Evolutionary conservation across 2,329 filamentous ascomycete species (phyloP).

Genomic region (Hypocreales sp.): DNA sequence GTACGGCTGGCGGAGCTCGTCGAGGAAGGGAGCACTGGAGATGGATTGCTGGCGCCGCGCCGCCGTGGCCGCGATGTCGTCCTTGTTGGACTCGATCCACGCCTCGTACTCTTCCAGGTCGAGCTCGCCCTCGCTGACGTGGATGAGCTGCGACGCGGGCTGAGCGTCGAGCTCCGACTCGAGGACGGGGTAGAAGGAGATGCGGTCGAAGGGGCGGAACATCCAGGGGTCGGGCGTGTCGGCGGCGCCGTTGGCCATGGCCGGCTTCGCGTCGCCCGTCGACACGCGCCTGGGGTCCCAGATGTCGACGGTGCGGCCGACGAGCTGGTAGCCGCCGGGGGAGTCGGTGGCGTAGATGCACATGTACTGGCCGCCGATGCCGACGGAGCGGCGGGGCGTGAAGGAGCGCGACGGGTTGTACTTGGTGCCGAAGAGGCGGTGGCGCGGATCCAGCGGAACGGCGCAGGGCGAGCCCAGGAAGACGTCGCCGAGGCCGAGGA

Average conservation of each 20-base stretch:
- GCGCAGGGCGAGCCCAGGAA: slow-evolving; percentile 22
- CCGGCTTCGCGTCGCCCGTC: background rate
- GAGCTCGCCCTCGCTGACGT: slow-evolving; percentile 10
- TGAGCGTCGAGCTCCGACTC: slow-evolving; percentile 13
- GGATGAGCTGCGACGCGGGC: slow-evolving; percentile 10
- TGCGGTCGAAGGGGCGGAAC: slow-evolving; percentile 17
- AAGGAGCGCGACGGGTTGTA: slow-evolving; percentile 22
- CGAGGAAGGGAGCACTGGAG: slow-evolving; percentile 11
- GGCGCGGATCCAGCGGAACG: slow-evolving; percentile 18
- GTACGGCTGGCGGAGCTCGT: slow-evolving; percentile 13
- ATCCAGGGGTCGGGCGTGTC: slow-evolving; percentile 10
- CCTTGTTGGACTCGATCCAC: slow-evolving; percentile 14
- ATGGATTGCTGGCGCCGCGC: slow-evolving; percentile 11
- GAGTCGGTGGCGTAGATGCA: slow-evolving; percentile 22
- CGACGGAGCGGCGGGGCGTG: slow-evolving; percentile 18
- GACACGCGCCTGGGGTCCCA: slow-evolving; percentile 11
- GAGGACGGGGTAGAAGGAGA: slow-evolving; percentile 14
- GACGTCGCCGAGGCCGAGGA: slow-evolving; percentile 22
- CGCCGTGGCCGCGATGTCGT: slow-evolving; percentile 8
- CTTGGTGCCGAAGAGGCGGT: slow-evolving; percentile 19
- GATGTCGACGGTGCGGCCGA: slow-evolving; percentile 17
- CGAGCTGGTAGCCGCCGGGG: slow-evolving; percentile 21
- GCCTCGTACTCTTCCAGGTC: slow-evolving; percentile 15
- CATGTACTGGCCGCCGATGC: slow-evolving; percentile 21
- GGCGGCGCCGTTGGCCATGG: no score